A percentile compares a stretch with the other conserved stretches of the same genome.
Conservation (phyloP, 208 protist species). For the Wallacemonas sp. region DNA sequence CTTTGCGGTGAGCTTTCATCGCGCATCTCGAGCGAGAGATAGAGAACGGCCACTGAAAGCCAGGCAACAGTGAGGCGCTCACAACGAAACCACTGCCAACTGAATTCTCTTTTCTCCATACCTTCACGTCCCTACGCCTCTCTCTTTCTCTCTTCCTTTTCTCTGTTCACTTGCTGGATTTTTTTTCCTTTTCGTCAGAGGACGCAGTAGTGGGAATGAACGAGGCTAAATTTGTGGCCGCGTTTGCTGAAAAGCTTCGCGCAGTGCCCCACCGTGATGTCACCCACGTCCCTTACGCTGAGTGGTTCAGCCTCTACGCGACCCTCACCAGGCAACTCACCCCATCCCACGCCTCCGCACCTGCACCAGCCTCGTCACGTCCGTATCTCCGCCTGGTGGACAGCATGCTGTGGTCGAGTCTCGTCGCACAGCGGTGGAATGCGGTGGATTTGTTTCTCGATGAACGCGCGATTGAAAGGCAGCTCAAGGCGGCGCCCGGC, state of each 20-base stretch:
- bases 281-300: slow-evolving; percentile 57
- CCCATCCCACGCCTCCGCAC: not conserved
- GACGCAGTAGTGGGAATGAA: not conserved
- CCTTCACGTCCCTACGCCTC: not conserved
- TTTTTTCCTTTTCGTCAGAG: slow-evolving; percentile 15
- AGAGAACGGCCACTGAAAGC: too few species aligned
- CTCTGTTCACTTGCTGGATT: not conserved
- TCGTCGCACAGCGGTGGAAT: slow-evolving; percentile 51
- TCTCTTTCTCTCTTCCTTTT: slow-evolving; percentile 9
- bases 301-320: slow-evolving; percentile 76
- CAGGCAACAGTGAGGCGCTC: too few species aligned
- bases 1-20: too few species aligned
- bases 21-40: too few species aligned
- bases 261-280: slow-evolving; percentile 63
- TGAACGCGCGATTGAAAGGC: slow-evolving; percentile 8
- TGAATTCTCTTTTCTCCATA: too few species aligned
- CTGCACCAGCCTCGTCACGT: not conserved
- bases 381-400: slow-evolving; percentile 1
- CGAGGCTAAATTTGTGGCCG: slow-evolving; percentile 12
- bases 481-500: too few species aligned
- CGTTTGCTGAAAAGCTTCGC: slow-evolving; percentile 38
- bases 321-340: slow-evolving; percentile 22
- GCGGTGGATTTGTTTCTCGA: slow-evolving; percentile 35
- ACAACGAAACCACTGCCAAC: too few species aligned
- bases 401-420: slow-evolving; percentile 9